These are phyloP conservation scores for Nadsonia commutata DNA, from an alignment of 1,139 yeast species.

Conservation along the genomic window DNA sequence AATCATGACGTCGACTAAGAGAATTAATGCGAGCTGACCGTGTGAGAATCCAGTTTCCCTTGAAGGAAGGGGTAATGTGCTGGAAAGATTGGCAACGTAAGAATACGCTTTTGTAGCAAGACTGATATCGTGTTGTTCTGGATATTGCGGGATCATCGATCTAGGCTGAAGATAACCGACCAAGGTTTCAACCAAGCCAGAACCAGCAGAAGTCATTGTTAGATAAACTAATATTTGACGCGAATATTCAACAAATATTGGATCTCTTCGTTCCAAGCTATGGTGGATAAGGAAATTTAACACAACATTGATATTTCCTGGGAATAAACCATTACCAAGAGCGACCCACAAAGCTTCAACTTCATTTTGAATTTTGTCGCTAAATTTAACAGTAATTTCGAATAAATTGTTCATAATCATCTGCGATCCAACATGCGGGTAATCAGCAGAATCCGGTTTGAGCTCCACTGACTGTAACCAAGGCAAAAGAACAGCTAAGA, in stretches of 20 bases:
- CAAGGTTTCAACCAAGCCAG: constrained; percentile 46
- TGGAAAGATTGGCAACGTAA: constrained; percentile 59
- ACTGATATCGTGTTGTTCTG: constrained; percentile 20
- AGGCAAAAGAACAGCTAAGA: constrained; percentile 67
- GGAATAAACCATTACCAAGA: constrained; percentile 53
- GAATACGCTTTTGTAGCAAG: constrained; percentile 33
- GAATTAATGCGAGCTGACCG: constrained; percentile 76
- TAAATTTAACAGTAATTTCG: constrained; percentile 69
- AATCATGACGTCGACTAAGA: constrained; percentile 65
- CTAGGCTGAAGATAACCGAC: constrained; percentile 64
- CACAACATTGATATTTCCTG: constrained; percentile 56
- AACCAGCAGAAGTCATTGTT: constrained; percentile 42
- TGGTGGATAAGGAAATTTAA: constrained; percentile 54
- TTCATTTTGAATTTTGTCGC: constrained; percentile 63
- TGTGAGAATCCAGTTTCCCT: constrained; percentile 71
- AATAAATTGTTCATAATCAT: constrained; percentile 76
- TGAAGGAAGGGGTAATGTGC: constrained; percentile 40
- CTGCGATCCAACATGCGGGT: constrained; percentile 24
- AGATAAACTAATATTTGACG: constrained; percentile 71
- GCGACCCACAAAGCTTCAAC: constrained; percentile 95
- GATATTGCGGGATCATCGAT: constrained; percentile 66
- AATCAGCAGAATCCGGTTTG: constrained; percentile 36
- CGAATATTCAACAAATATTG: constrained; percentile 62
- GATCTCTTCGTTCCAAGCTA: constrained; percentile 57
- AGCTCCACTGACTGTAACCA: constrained; percentile 79